These are phyloP conservation scores for Clarireedia hainanense DNA, from an alignment of 2,329 filamentous ascomycete species.

Conservation along the genomic window DNA sequence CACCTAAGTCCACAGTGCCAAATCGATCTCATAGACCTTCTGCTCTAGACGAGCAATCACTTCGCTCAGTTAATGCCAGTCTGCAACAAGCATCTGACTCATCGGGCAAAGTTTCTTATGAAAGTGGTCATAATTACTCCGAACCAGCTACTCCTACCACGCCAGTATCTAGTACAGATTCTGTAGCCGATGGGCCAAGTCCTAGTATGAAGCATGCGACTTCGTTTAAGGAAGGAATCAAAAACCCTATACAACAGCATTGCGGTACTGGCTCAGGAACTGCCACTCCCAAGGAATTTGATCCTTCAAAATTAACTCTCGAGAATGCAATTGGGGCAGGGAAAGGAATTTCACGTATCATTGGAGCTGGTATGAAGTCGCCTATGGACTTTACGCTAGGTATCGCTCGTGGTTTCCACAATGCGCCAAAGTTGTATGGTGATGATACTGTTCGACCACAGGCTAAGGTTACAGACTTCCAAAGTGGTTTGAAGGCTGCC, in stretches of 20 bases:
- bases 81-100: conserved; percentile 8
- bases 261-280: conserved; percentile 12
- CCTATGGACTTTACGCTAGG: conserved; percentile 82
- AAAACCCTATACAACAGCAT: conserved; percentile 18
- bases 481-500: conserved; percentile 69
- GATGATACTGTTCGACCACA: conserved; percentile 73
- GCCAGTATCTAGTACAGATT: conserved; percentile 16
- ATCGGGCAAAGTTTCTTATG: conserved; percentile 21
- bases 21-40: conserved; percentile 15
- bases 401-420: conserved; percentile 79
- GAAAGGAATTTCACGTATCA: conserved; percentile 62
- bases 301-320: conserved; percentile 32
- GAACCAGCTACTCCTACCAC: conserved; percentile 14
- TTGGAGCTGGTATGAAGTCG: conserved; percentile 66
- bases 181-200: background rate
- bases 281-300: conserved; percentile 16
- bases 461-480: conserved; percentile 70
- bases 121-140: conserved; percentile 18
- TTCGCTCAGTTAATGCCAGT: conserved; percentile 3
- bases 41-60: conserved; percentile 2
- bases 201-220: conserved; percentile 10
- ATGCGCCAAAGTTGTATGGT: conserved; percentile 77
- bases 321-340: conserved; percentile 49
- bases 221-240: conserved; percentile 27
- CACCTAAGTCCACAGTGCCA: conserved; percentile 11